Conservation (phyloP, 768 basidiomycete species). For the Leccinum variicolor region DNA sequence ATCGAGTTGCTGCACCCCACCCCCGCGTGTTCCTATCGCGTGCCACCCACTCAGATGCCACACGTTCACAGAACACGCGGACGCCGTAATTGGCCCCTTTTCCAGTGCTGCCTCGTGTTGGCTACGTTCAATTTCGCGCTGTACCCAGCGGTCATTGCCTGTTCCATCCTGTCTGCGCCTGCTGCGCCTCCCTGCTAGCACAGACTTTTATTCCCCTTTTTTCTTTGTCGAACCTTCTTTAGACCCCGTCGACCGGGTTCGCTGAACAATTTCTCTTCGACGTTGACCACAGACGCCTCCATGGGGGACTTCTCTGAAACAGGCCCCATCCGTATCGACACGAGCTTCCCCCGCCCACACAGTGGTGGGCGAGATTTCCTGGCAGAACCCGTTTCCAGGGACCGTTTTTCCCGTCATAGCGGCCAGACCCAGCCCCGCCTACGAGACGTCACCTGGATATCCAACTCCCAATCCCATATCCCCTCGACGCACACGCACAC, state of each 20-base stretch:
- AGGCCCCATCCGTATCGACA: conserved; percentile 27
- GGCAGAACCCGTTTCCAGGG: conserved; percentile 20
- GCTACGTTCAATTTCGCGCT: conserved; percentile 17
- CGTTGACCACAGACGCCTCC: background rate
- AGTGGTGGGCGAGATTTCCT: conserved; percentile 28
- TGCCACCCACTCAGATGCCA: conserved; percentile 1
- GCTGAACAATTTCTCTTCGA: background rate
- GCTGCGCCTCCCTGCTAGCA: conserved; percentile 16
- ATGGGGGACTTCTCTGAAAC: conserved; percentile 28
- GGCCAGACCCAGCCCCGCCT: conserved; percentile 22
- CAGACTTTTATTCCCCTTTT: background rate
- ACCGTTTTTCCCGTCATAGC: conserved; percentile 30
- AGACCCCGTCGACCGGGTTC: background rate
- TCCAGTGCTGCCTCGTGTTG: conserved; percentile 31
- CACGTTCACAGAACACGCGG: conserved; percentile 7
- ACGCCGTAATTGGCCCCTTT: conserved; percentile 20
- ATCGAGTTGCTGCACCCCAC: background rate
- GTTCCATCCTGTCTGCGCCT: conserved; percentile 24
- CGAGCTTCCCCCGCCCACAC: conserved; percentile 26
- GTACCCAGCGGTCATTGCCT: conserved; percentile 14
- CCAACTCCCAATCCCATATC: conserved; percentile 22
- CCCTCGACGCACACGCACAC: conserved; percentile 29
- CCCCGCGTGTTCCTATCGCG: conserved; percentile 8
- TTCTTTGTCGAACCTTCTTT: background rate
- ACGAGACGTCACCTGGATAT: conserved; percentile 34